Conservation (phyloP, 2,329 filamentous ascomycete genomes). For the Penicillium oxalicum region DNA sequence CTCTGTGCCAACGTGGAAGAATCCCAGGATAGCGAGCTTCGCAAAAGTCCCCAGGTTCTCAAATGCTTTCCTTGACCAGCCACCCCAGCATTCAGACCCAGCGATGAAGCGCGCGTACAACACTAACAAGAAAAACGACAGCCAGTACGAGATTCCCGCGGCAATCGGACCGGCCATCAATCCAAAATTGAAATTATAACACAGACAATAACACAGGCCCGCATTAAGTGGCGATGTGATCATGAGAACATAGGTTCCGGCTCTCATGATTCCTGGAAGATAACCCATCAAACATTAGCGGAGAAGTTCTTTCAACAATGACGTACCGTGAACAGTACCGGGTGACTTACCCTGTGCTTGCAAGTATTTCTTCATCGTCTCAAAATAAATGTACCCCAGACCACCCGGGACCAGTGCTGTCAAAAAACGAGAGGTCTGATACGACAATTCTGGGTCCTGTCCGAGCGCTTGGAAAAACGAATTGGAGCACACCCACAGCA, state of each 20-base stretch:
- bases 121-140: constrained; percentile 69
- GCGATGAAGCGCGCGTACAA: constrained; percentile 65
- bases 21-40: constrained; percentile 66
- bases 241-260: constrained; percentile 57
- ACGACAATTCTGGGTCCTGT: constrained; percentile 70
- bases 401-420: constrained; percentile 71
- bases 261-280: constrained; percentile 53
- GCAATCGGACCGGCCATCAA: constrained; percentile 75
- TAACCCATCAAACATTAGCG: neutral
- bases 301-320: too few relatives aligned
- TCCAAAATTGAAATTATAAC: constrained; percentile 64
- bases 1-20: constrained; percentile 81
- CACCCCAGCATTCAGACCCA: constrained; percentile 74
- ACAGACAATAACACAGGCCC: constrained; percentile 59
- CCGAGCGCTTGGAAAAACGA: constrained; percentile 68
- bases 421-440: constrained; percentile 67
- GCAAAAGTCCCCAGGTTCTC: constrained; percentile 65
- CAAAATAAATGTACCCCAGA: constrained; percentile 81
- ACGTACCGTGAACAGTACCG: neutral
- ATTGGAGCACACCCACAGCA: constrained; percentile 70
- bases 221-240: constrained; percentile 57
- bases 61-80: constrained; percentile 59
- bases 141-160: constrained; percentile 80
- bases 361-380: constrained; percentile 62
- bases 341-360: constrained; percentile 48